Evolutionary conservation across 352 stramenopile species (phyloP), one percentile per base, ranked within the genome.

Genomic region (Phytophthora pluvialis): DNA sequence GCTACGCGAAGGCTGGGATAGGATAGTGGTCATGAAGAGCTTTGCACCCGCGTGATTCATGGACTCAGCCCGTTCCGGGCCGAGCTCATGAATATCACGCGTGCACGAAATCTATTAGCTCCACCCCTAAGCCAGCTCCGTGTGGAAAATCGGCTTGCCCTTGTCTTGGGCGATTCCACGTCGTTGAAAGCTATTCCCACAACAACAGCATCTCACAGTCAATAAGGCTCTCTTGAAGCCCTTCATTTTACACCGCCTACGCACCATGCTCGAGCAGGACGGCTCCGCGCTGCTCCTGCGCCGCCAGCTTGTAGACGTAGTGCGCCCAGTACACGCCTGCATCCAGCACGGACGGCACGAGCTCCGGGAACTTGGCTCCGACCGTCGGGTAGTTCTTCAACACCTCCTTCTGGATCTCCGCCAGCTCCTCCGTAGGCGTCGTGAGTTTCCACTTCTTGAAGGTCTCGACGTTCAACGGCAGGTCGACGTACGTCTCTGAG

Each of bases 231-330:
- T n/a, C n/a, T n/a, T n/a, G n/a, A n/a, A n/a, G n/a, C n/a, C n/a
- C n/a, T n/a, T n/a, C 40, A 29, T 25, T 15, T 35, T 25, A 18
- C 15, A 10, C 32, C 46, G 28, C 2, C 11, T 26, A 64, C 77
- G 39, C 47, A 89, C 80, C 83, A 33, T 90, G 80, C 48, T 90
- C 78, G 6, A 92, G 57, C 48, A 92, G 45, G 35, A 88, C 72
- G 0, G 83, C 83, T 35, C 81, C 75, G 3, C 81, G 80, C 56
- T 90, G 70, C 54, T 92, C 81, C 51, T 92, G 83, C 3, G 83
- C 83, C 15, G 83, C 81, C 32, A 92, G 39, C 6, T 92, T 92
- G 74, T 90, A 92, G 25, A 92, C 74, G 53, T 92, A 92, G 45
- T 92, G 75, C 0, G 67, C 57, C 83, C 83, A 92, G 40, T 90